Conservation (phyloP, 1,139 yeast species). For the Yamadazyma epiphylla region DNA sequence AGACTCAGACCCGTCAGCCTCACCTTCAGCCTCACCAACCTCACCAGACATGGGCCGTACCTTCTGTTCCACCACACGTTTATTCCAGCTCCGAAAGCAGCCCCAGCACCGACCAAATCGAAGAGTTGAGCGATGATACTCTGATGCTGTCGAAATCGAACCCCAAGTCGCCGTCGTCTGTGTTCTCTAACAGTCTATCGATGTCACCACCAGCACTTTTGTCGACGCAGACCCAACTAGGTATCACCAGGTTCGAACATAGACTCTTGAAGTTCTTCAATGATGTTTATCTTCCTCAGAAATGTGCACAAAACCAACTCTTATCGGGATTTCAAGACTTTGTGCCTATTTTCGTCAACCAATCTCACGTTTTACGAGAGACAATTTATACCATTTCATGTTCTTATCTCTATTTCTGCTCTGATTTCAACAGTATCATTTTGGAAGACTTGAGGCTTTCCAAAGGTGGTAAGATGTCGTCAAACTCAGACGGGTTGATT, state of each 20-base stretch:
- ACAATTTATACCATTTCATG: slow-evolving; percentile 15
- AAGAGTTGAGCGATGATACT: no score
- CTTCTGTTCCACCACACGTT: no score
- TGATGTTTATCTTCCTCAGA: slow-evolving; percentile 16
- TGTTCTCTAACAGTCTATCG: no score
- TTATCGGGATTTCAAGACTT: slow-evolving; percentile 17
- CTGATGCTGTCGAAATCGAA: neutral
- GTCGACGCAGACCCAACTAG: slow-evolving; percentile 14
- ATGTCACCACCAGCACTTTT: no score
- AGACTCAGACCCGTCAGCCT: no score
- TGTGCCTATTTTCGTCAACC: slow-evolving; percentile 19
- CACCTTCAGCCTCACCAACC: no score
- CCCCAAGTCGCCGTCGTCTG: slow-evolving; percentile 3
- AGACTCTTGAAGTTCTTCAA: slow-evolving; percentile 26
- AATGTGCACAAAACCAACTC: slow-evolving; percentile 14
- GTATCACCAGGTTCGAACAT: slow-evolving; percentile 22
- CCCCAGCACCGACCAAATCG: no score
- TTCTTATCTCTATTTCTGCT: slow-evolving; percentile 12
- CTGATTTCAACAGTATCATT: slow-evolving; percentile 4
- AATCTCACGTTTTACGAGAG: slow-evolving; percentile 15
- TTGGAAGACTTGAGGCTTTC: slow-evolving; percentile 4
- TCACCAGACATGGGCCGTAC: no score
- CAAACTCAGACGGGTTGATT: no score
- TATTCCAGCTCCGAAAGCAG: no score
- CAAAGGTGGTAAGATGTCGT: no score